Evolutionary conservation across 352 stramenopile species (phyloP).

Genomic region (Phytophthora fragariae): DNA sequence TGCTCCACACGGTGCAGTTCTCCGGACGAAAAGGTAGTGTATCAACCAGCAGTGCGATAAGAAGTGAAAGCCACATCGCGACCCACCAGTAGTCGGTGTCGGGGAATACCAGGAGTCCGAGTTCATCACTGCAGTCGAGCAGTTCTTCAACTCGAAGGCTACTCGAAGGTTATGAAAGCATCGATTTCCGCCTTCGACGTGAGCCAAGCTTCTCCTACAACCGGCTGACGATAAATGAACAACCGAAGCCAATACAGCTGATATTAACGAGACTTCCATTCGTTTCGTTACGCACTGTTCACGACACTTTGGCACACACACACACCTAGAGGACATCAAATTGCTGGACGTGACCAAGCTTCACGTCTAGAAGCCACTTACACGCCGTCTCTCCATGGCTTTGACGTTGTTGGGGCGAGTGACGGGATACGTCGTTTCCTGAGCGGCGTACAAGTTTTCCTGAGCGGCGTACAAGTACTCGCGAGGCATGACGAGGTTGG

Average conservation of each 20-base stretch:
- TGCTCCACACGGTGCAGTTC: too few relatives aligned
- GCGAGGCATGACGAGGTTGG: constrained; percentile 17
- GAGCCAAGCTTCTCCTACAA: too few relatives aligned
- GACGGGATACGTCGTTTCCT: constrained; percentile 24
- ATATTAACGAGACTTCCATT: constrained; percentile 21
- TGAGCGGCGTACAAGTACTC: constrained; percentile 33
- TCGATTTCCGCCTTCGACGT: too few relatives aligned
- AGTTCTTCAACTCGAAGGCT: too few relatives aligned
- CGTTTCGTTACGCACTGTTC: constrained; percentile 19
- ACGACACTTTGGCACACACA: constrained; percentile 19
- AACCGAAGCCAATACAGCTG: constrained; percentile 5
- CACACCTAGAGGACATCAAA: constrained; percentile 51
- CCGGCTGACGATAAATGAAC: background rate
- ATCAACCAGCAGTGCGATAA: too few relatives aligned
- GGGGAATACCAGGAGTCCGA: too few relatives aligned
- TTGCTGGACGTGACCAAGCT: constrained; percentile 44
- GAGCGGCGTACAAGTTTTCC: background rate
- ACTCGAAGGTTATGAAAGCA: too few relatives aligned
- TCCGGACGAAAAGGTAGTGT: too few relatives aligned
- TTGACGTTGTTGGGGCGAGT: constrained; percentile 27
- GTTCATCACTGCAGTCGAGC: too few relatives aligned
- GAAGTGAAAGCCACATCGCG: too few relatives aligned
- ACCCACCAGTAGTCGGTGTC: too few relatives aligned
- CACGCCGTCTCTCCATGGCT: constrained; percentile 53
- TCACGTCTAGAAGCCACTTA: constrained; percentile 33